Percentiles rank a stretch among this genome's conserved stretches.
Evolutionary conservation across 805 yeast genomes (phyloP).

Genomic region (Sugiyamaella mastotermitis): DNA sequence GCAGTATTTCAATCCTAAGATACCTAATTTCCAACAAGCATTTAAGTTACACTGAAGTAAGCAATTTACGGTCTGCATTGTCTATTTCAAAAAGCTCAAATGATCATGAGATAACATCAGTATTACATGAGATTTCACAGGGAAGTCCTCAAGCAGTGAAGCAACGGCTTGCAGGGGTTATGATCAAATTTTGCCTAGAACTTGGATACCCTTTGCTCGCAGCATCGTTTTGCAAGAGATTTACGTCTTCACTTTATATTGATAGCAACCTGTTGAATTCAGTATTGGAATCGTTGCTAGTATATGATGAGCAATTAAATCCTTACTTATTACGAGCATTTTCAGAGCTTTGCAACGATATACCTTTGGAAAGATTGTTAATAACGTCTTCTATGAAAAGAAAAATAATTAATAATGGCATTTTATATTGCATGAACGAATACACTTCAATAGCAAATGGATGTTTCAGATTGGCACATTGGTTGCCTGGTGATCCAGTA

Average conservation of each 20-base stretch:
- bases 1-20: too few relatives aligned
- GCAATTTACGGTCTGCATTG: too few relatives aligned
- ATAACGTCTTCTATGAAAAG: constrained; percentile 7
- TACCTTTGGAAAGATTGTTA: constrained; percentile 6
- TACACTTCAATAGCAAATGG: constrained; percentile 14
- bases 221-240: constrained; percentile 4
- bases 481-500: constrained; percentile 10
- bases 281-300: constrained; percentile 9
- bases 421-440: constrained; percentile 5
- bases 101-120: too few relatives aligned
- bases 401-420: constrained; percentile 7
- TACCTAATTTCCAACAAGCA: too few relatives aligned
- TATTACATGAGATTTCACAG: too few relatives aligned
- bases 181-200: constrained; percentile 7
- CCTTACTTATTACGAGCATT: constrained; percentile 9
- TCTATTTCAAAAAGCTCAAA: too few relatives aligned
- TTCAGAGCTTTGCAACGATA: not conserved
- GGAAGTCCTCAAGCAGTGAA: too few relatives aligned
- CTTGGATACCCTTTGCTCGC: constrained; percentile 12
- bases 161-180: too few relatives aligned
- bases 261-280: constrained; percentile 3
- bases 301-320: constrained; percentile 6
- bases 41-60: too few relatives aligned
- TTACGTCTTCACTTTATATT: constrained; percentile 1
- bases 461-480: constrained; percentile 2